phyloP scores from a whole-genome alignment of 1,139 yeast species.

The Candida mesenterica region DNA sequence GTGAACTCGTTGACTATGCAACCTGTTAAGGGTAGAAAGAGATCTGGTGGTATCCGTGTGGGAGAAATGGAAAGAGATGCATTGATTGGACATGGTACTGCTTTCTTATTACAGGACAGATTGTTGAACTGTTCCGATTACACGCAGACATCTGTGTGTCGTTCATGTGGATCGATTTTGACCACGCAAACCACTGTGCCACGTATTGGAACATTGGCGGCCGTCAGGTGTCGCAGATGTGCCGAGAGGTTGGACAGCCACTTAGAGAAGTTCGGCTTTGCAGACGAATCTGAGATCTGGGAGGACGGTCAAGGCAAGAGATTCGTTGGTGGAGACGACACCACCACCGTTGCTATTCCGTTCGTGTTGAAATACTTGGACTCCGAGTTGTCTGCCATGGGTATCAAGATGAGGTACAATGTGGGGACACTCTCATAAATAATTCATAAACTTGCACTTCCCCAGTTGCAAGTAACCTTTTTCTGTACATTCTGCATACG shows the following conservation, averaged over 20 bases:
- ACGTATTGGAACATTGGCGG: constrained; percentile 76
- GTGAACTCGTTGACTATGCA: constrained; percentile 97
- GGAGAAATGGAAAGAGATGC: constrained; percentile 99
- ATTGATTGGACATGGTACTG: constrained; percentile 97
- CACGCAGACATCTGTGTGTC: constrained; percentile 86
- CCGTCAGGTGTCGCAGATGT: constrained; percentile 89
- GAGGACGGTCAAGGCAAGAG: constrained; percentile 95
- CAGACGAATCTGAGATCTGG: constrained; percentile 84
- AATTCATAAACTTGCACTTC: background rate
- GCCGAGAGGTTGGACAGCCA: constrained; percentile 58
- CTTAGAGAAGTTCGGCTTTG: constrained; percentile 40
- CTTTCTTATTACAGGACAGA: constrained; percentile 92
- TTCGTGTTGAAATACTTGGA: constrained; percentile 93
- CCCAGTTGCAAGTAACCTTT: background rate
- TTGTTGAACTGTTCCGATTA: constrained; percentile 94
- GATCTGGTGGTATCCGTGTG: constrained; percentile 99
- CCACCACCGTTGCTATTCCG: constrained; percentile 95
- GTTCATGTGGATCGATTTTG: constrained; percentile 88
- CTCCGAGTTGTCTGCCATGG: constrained; percentile 97
- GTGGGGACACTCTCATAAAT: constrained; percentile 31
- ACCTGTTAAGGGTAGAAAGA: constrained; percentile 98
- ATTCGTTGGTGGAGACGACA: constrained; percentile 87
- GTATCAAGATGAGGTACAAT: constrained; percentile 86
- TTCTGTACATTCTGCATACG: background rate
- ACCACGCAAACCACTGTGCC: constrained; percentile 91